Base-by-base conservation (phyloP, 2,329 filamentous ascomycete genomes). In the Epichloe bromicola region DNA sequence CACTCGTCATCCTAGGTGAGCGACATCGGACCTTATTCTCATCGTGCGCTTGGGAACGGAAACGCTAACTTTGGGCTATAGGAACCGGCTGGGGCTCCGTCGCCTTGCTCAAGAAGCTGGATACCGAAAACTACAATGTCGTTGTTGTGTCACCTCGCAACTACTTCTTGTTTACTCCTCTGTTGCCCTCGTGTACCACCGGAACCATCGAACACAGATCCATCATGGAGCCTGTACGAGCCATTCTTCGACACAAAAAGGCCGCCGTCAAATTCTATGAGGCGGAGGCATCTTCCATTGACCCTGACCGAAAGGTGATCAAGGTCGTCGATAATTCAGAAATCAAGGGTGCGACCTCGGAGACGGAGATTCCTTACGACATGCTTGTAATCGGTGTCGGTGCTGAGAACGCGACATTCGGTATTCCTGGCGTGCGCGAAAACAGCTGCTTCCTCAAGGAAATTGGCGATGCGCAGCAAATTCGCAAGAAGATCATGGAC, bases 401-500 rank as follows among this genome's bases (percentile, higher is more conserved):
- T 59, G 93, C 93, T 57, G 93, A 97, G 76, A 98, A 97, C 70
- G 91, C 93, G 50, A 98, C 93, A 53, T 98, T 98, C 66, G 93
- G 90, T 61, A 97, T 98, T 63, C 89, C 88, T 51, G 93, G 93
- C 68, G 93, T 98, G 51, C 83, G 82, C 59, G 93, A 98, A 72
- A 74, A 98, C 76, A 91, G 88, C 60, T 95, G 90, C 74, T 98
- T 98, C 80, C 73, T 98, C 67, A 98, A 98, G 79, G 94, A 98
- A 74, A 95, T 98, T 65, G 82, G 79, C 58, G 94, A 98, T 68
- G 93, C 93, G 52, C 93, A 98, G 72, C 80, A 82, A 64, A 98
- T 98, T 66, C 88, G 93, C 65, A 96, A 91, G 78, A 89, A 88
- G 71, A 96, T 98, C 71, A 98, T 98, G 93, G 93, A 98, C 74